These are phyloP conservation scores for Aureobasidium zeae DNA, from an alignment of 2,329 filamentous ascomycete genomes.

Conservation along the genomic window DNA sequence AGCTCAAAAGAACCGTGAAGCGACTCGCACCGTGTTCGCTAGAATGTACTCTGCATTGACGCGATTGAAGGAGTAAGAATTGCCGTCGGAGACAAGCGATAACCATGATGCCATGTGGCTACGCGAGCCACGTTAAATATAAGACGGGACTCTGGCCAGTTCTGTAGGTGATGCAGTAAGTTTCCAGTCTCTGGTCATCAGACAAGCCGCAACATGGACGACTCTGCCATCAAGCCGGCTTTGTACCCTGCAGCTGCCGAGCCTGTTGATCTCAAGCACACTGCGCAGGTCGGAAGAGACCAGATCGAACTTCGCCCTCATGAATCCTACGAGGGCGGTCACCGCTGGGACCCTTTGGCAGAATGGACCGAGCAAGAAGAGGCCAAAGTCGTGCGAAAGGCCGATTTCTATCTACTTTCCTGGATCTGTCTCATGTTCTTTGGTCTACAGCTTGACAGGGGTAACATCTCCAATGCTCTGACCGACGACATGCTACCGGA, in stretches of 20 bases:
- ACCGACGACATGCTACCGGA: constrained; percentile 18
- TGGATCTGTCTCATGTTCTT: constrained; percentile 18
- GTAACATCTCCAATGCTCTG: constrained; percentile 18
- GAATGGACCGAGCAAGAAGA: constrained; percentile 18
- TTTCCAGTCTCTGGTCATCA: background rate
- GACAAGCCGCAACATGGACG: constrained; percentile 2
- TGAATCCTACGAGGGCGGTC: constrained; percentile 9
- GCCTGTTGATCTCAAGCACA: constrained; percentile 3
- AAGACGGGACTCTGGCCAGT: background rate
- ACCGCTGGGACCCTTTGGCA: constrained; percentile 15
- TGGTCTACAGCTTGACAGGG: constrained; percentile 16
- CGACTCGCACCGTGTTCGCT: background rate
- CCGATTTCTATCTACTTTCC: constrained; percentile 16
- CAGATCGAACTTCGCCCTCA: constrained; percentile 12
- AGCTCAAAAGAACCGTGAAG: background rate
- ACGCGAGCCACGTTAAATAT: too few relatives aligned
- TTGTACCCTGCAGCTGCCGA: background rate
- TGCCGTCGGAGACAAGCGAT: too few relatives aligned
- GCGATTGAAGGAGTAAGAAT: too few relatives aligned
- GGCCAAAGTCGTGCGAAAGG: constrained; percentile 16
- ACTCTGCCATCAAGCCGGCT: constrained; percentile 10
- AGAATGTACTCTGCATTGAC: too few relatives aligned
- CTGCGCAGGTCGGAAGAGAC: constrained; percentile 8
- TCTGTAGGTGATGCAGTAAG: background rate
- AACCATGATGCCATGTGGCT: too few relatives aligned